Conservation (phyloP, 2,329 filamentous ascomycete species). For the Ceratocystis papillata region DNA sequence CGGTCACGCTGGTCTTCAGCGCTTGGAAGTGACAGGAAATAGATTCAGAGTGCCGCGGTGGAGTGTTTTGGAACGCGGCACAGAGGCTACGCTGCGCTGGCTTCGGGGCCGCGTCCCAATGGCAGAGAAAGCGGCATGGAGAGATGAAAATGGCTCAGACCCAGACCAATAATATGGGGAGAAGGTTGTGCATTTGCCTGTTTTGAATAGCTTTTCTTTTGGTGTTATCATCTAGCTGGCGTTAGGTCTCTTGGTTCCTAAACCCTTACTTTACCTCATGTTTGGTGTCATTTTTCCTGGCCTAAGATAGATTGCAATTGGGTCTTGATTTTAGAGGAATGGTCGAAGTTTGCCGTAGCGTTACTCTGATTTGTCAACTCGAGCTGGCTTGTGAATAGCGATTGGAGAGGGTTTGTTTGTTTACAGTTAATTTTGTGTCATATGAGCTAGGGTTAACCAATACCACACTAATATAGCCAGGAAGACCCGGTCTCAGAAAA, state of each 20-base stretch:
- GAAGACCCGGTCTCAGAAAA: neutral
- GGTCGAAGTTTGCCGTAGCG: neutral
- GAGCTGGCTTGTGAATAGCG: no score
- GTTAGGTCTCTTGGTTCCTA: neutral
- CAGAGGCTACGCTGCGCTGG: constrained; percentile 73
- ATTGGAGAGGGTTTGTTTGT: no score
- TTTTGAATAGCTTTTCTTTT: constrained; percentile 14
- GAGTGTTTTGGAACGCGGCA: constrained; percentile 75
- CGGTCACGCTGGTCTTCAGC: constrained; percentile 47
- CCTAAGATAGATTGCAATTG: neutral
- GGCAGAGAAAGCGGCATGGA: constrained; percentile 49
- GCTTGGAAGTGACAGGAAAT: constrained; percentile 72
- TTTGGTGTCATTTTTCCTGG: neutral
- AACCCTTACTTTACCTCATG: constrained; percentile 2
- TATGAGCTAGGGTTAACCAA: neutral
- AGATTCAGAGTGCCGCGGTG: constrained; percentile 78
- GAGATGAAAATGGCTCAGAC: constrained; percentile 33
- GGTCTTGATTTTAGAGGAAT: neutral
- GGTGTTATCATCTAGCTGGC: constrained; percentile 6
- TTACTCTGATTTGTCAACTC: no score
- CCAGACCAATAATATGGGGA: constrained; percentile 16
- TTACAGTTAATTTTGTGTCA: neutral
- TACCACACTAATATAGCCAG: neutral
- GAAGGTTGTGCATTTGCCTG: neutral
- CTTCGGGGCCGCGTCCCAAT: constrained; percentile 63